Base-by-base conservation (phyloP, 2,329 filamentous ascomycete genomes). In the Chalaropsis thielavioides region DNA sequence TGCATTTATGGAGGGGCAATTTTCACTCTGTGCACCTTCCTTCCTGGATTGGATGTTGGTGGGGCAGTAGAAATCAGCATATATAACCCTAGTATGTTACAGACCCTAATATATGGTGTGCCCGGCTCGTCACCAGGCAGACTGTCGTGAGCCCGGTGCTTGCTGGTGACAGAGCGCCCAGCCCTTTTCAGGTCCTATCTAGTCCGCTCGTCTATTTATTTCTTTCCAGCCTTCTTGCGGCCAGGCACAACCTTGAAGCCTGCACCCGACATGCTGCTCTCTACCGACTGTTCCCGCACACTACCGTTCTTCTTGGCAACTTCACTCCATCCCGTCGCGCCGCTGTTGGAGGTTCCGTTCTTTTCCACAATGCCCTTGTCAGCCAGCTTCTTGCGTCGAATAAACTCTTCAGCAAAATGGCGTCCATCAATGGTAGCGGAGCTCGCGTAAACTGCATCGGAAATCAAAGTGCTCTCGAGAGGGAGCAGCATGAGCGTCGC, bases 381-480 rank as follows among this genome's bases (percentile, higher is more conserved):
- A 0, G 94, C 92, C 1, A 95, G 83, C 80, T 89, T 95, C 77
- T 92, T 92, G 71, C 92, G 91, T 41, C 92, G 88, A 67, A 97
- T 83, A 72, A 94, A 99, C 74, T 99, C 94, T 67, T 95, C 89
- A 0, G 90, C 91, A 72, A 97, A 97, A 72, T 95, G 90, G 61
- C 89, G 88, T 0, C 90, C 91, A 72, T 99, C 91, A 75, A 99
- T 89, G 0, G 92, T 95, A 71, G 87, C 88, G 1, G 90, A 95
- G 73, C 85, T 88, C 66, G 84, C 84, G 75, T 97, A 96, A 24
- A 97, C 88, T 8, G 88, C 88, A 72, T 97, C 94, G 13, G 90
- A 89, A 70, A 99, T 92, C 70, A 97, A 82, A 67, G 88, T 84
- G 15, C 83, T 79, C 66, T 96, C 90, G 0, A 85, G 79, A 0